Base-by-base conservation (phyloP, 2,329 filamentous ascomycete genomes). In the Stagonosporopsis cucurbitacearum region DNA sequence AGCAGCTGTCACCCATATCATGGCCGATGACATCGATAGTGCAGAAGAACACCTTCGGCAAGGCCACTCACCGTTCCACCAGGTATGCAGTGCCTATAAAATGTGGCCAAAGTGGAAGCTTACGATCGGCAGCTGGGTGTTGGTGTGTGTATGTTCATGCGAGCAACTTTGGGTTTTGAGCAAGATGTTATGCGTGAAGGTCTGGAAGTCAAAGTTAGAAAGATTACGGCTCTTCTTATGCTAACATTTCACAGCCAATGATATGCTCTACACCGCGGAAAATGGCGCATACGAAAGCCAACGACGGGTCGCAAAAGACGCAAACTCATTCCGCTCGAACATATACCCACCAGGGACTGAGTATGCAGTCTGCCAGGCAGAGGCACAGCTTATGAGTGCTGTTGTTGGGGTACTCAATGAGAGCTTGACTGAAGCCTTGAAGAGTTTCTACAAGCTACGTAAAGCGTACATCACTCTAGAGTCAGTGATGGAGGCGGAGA, bases 361-460 rank as follows among this genome's bases (percentile, higher is more conserved):
- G 77, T 98, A 90, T 72, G 86, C 91, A 2, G 81, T 98, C 4
- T 90, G 92, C 57, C 86, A 92, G 57, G 91, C 92, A 4, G 88
- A 97, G 78, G 86, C 91, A 2, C 91, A 96, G 75, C 82, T 97
- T 60, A 96, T 97, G 89, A 85, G 86, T 53, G 93, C 93, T 0
- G 88, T 99, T 1, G 87, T 97, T 0, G 91, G 87, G 0, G 91
- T 98, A 15, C 79, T 98, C 66, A 96, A 96, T 63, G 95, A 98
- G 79, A 96, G 91, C 71, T 78, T 98, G 66, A 94, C 93, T 0
- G 95, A 98, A 74, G 92, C 88, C 15, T 85, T 98, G 74, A 92
- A 89, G 76, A 92, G 92, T 6, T 98, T 98, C 70, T 96, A 96
- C 72, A 96, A 95, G 76, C 77, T 98, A 65, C 84, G 94, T 59